Conservation (phyloP, 169 alveolate genomes). For the Cystoisospora suis region DNA sequence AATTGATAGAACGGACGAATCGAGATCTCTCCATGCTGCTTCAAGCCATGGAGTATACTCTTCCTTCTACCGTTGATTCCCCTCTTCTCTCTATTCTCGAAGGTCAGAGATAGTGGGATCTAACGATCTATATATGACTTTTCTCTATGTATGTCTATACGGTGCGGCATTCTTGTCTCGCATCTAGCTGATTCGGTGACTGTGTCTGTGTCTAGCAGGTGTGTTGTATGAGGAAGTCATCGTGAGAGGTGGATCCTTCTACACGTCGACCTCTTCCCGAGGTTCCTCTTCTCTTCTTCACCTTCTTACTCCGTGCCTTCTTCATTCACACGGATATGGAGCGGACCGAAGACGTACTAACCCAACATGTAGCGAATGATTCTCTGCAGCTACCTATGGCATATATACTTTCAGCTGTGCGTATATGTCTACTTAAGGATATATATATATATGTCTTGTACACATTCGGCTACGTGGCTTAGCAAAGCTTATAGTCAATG, state of each 20-base stretch:
- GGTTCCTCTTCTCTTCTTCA: no score
- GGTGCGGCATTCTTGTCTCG: neutral
- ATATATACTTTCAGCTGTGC: neutral
- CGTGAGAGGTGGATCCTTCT: no score
- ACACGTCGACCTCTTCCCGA: no score
- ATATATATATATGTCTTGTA: neutral
- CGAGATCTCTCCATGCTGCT: neutral
- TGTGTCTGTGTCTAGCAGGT: neutral
- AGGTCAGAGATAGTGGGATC: neutral
- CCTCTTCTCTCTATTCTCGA: slow-evolving; percentile 13
- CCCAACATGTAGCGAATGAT: neutral
- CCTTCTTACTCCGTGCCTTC: no score
- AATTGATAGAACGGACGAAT: neutral
- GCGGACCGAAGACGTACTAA: no score
- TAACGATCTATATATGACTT: neutral
- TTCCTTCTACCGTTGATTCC: neutral
- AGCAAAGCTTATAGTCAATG: neutral
- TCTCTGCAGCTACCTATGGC: neutral
- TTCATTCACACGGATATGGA: no score
- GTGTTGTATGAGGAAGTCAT: neutral
- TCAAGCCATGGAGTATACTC: slow-evolving; percentile 18
- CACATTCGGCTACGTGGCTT: neutral
- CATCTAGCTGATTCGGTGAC: no score
- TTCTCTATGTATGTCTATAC: neutral
- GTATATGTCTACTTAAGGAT: neutral